A percentile compares a stretch with the other conserved stretches of the same genome.
These are phyloP conservation scores for Sordariomycetes sp. DNA, from an alignment of 2,329 filamentous ascomycete genomes.

Conservation along the genomic window DNA sequence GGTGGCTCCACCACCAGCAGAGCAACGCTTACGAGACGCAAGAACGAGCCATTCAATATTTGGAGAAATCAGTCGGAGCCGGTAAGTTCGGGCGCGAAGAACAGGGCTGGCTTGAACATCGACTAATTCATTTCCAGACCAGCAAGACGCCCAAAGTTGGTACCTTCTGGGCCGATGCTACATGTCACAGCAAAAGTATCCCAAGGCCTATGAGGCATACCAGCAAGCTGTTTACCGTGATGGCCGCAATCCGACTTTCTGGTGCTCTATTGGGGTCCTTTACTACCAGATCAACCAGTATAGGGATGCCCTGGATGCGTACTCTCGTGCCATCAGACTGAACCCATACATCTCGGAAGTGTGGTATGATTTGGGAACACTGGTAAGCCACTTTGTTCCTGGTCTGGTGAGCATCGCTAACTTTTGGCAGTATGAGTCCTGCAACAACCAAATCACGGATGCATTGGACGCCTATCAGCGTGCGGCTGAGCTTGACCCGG, in stretches of 20 bases:
- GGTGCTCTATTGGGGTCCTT: conserved; percentile 97
- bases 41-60: conserved; percentile 91
- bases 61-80: conserved; percentile 91
- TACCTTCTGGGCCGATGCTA: conserved; percentile 96
- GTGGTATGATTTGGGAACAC: conserved; percentile 94
- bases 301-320: conserved; percentile 92
- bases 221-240: conserved; percentile 98
- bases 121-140: conserved; percentile 49
- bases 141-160: conserved; percentile 95
- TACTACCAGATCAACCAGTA: conserved; percentile 99
- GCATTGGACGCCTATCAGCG: conserved; percentile 92
- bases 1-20: conserved; percentile 96
- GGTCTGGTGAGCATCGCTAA: conserved; percentile 17
- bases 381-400: conserved; percentile 52
- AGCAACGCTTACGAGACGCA: conserved; percentile 86
- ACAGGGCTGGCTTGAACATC: not conserved
- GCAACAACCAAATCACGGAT: conserved; percentile 97
- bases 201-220: conserved; percentile 96
- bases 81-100: conserved; percentile 48
- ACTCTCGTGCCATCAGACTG: conserved; percentile 89
- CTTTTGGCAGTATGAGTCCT: conserved; percentile 74
- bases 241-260: conserved; percentile 95
- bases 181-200: conserved; percentile 99
- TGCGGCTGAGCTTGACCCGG: conserved; percentile 86
- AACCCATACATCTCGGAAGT: conserved; percentile 99